Percentiles rank a stretch among this genome's conserved stretches.
These are phyloP conservation scores for Cercospora janseana DNA, from an alignment of 2,329 filamentous ascomycete genomes.

Conservation along the genomic window DNA sequence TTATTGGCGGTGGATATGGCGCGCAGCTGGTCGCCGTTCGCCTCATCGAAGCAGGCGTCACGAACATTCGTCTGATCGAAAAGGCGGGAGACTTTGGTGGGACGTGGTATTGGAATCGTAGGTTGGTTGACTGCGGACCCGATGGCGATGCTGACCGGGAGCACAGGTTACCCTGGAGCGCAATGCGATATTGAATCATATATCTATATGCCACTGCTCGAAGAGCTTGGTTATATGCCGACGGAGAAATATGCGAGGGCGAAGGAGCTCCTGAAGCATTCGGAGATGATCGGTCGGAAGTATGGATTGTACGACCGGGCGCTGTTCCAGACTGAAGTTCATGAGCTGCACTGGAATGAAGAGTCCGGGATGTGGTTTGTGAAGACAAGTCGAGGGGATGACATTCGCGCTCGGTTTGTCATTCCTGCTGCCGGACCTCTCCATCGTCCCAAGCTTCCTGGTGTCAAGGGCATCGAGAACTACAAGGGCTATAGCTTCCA, in stretches of 20 bases:
- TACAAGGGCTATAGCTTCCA: slow-evolving; percentile 47
- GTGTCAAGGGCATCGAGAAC: slow-evolving; percentile 41
- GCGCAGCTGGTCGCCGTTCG: slow-evolving; percentile 26
- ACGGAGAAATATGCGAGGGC: slow-evolving; percentile 38
- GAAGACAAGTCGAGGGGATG: slow-evolving; percentile 24
- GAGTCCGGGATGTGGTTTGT: slow-evolving; percentile 38
- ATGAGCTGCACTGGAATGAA: slow-evolving; percentile 24
- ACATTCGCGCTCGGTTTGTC: slow-evolving; percentile 42
- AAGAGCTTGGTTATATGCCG: slow-evolving; percentile 45
- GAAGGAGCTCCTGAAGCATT: slow-evolving; percentile 44
- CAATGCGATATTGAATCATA: slow-evolving; percentile 49
- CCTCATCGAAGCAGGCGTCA: slow-evolving; percentile 26
- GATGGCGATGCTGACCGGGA: background rate
- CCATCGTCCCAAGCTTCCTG: slow-evolving; percentile 47
- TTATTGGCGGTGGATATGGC: slow-evolving; percentile 27
- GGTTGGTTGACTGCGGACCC: background rate
- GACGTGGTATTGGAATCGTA: slow-evolving; percentile 38
- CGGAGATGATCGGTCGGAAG: slow-evolving; percentile 24
- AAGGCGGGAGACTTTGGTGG: slow-evolving; percentile 35
- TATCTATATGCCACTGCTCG: slow-evolving; percentile 49
- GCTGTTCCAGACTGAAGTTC: slow-evolving; percentile 36
- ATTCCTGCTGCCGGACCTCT: slow-evolving; percentile 45
- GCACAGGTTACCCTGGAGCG: slow-evolving; percentile 44
- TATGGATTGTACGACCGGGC: slow-evolving; percentile 42
- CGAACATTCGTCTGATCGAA: slow-evolving; percentile 26